Percentiles rank a stretch among this genome's conserved stretches.
Conservation (phyloP, 192 early-diverging fungal species). For the Linderina pennispora region DNA sequence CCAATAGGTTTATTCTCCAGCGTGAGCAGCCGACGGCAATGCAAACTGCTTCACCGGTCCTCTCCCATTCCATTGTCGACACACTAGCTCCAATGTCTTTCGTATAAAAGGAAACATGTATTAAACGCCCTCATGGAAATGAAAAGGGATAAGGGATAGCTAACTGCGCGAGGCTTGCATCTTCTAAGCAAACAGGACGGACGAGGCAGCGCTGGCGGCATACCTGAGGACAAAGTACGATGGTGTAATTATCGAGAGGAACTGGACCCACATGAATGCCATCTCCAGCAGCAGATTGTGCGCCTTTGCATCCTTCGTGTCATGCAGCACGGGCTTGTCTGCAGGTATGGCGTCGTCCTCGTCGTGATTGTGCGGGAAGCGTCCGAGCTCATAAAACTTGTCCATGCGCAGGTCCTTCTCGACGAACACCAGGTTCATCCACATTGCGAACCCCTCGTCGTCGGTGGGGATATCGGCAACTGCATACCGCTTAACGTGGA, state of each 20-base stretch:
- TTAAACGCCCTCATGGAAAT: too few relatives aligned
- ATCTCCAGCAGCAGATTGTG: conserved; percentile 17
- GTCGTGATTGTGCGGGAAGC: conserved; percentile 50
- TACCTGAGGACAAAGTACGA: conserved; percentile 15
- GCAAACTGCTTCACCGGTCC: too few relatives aligned
- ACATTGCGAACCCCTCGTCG: conserved; percentile 64
- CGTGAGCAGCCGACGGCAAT: too few relatives aligned
- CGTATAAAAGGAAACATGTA: too few relatives aligned
- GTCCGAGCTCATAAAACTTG: conserved; percentile 69
- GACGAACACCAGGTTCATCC: conserved; percentile 70
- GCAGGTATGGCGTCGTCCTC: conserved; percentile 31
- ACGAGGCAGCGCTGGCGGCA: too few relatives aligned
- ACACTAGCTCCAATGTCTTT: too few relatives aligned
- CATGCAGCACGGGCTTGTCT: conserved; percentile 21
- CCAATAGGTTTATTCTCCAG: conserved; percentile 2
- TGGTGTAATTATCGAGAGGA: conserved; percentile 29
- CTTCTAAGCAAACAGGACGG: too few relatives aligned
- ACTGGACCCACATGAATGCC: conserved; percentile 38
- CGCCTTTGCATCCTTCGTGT: conserved; percentile 6
- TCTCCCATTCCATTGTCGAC: too few relatives aligned
- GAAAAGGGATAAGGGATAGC: too few relatives aligned
- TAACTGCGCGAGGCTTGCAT: too few relatives aligned
- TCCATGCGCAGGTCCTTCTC: conserved; percentile 83
- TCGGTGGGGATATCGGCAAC: conserved; percentile 62
- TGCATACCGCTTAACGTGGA: conserved; percentile 67